phyloP scores from a whole-genome alignment of 2,329 filamentous ascomycete species.

The Diaporthe sp. region DNA sequence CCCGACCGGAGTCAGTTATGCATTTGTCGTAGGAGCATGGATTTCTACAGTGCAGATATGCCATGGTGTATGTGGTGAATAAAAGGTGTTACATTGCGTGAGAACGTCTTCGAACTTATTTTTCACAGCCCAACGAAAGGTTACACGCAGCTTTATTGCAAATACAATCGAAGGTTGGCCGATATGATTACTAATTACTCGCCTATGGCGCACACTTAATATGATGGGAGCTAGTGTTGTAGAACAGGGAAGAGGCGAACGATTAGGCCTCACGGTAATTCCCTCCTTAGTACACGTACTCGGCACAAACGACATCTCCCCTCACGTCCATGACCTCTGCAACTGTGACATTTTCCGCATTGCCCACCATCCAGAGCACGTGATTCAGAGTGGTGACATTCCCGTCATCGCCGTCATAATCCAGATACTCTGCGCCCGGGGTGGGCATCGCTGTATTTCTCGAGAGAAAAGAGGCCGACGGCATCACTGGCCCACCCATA shows the following conservation, averaged over 20 bases:
- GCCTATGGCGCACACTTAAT: neutral
- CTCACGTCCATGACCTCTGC: conserved; percentile 43
- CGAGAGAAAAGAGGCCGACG: conserved; percentile 11
- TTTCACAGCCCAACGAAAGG: neutral
- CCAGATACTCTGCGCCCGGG: neutral
- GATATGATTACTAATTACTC: neutral
- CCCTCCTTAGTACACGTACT: neutral
- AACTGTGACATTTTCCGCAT: conserved; percentile 41
- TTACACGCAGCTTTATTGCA: neutral
- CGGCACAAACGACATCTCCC: neutral
- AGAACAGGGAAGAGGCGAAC: neutral
- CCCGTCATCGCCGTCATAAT: conserved; percentile 35
- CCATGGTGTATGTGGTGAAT: no score
- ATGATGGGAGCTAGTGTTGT: neutral
- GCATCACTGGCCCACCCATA: conserved; percentile 15
- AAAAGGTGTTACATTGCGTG: no score
- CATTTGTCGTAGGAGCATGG: no score
- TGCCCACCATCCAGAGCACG: conserved; percentile 38
- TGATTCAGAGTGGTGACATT: conserved; percentile 40
- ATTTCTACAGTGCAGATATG: no score
- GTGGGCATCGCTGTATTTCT: neutral
- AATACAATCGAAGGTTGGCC: neutral
- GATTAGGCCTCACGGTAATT: neutral
- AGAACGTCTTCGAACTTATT: no score
- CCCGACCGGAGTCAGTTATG: no score